A percentile compares a stretch with the other conserved stretches of the same genome.
Evolutionary conservation across 768 basidiomycete species (phyloP).

Genomic region (Suillus clintonianus): DNA sequence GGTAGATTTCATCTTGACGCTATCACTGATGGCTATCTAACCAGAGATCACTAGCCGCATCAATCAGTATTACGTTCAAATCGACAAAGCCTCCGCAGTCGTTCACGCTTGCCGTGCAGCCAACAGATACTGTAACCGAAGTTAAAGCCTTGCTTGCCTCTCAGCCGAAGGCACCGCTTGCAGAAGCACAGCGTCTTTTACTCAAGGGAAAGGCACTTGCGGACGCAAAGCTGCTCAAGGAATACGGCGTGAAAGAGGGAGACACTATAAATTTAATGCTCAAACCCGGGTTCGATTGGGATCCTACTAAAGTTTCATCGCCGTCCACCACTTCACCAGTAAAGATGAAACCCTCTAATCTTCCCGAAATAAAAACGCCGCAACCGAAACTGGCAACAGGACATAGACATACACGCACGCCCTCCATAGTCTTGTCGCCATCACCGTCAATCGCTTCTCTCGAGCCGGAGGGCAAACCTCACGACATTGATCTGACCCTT

Average conservation of each 20-base stretch:
- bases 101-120: conserved; percentile 70
- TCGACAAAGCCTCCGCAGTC: conserved; percentile 85
- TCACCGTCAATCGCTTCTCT: conserved; percentile 57
- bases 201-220: conserved; percentile 94
- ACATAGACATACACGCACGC: conserved; percentile 62
- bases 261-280: conserved; percentile 86
- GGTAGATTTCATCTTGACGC: conserved; percentile 25
- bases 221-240: conserved; percentile 86
- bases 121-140: conserved; percentile 79
- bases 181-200: conserved; percentile 81
- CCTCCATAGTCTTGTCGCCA: conserved; percentile 77
- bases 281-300: conserved; percentile 74
- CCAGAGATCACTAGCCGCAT: conserved; percentile 14
- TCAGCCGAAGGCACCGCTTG: conserved; percentile 69
- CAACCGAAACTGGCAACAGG: conserved; percentile 30
- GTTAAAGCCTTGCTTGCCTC: conserved; percentile 79
- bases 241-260: conserved; percentile 82
- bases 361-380: conserved; percentile 25
- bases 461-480: conserved; percentile 45
- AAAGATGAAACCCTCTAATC: conserved; percentile 22
- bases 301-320: conserved; percentile 43
- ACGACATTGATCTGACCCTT: conserved; percentile 69
- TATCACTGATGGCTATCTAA: conserved; percentile 12
- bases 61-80: conserved; percentile 79
- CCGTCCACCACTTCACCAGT: conserved; percentile 16